These are phyloP conservation scores for Aspergillus novoparasiticus DNA, from an alignment of 2,329 filamentous ascomycete species.

Conservation along the genomic window DNA sequence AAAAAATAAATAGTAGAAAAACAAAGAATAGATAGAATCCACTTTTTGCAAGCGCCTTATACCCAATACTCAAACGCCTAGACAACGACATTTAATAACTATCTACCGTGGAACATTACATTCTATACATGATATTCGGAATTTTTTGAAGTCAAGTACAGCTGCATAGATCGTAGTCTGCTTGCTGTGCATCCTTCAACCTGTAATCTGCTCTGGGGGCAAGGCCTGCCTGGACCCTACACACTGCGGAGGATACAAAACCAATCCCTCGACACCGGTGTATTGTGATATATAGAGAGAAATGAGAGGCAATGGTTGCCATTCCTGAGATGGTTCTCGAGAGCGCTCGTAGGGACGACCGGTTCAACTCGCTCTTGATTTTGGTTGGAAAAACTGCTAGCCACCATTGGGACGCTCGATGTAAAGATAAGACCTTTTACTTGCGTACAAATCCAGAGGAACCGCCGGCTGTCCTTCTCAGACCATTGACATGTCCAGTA, in stretches of 20 bases:
- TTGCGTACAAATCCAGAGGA: conserved; percentile 41
- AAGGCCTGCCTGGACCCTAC: neutral
- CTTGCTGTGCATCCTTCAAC: neutral
- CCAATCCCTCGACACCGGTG: neutral
- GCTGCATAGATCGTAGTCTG: neutral
- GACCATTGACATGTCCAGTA: conserved; percentile 34
- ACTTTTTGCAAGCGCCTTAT: neutral
- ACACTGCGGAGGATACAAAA: neutral
- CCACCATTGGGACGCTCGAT: neutral
- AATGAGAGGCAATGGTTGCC: neutral
- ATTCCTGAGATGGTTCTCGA: neutral
- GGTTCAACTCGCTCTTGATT: neutral
- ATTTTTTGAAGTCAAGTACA: neutral
- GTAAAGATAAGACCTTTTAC: conserved; percentile 15
- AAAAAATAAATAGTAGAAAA: neutral
- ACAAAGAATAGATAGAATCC: neutral
- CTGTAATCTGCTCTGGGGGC: neutral
- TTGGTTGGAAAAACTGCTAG: neutral
- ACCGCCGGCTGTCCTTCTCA: conserved; percentile 41
- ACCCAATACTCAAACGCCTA: neutral
- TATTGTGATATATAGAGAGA: neutral
- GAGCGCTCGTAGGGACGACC: neutral
- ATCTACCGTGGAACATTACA: neutral
- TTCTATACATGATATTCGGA: neutral
- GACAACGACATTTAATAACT: neutral